A percentile compares a stretch with the other conserved stretches of the same genome.
These are phyloP conservation scores for Closterium sp. DNA, from an alignment of 139 green algal genomes.

Conservation along the genomic window DNA sequence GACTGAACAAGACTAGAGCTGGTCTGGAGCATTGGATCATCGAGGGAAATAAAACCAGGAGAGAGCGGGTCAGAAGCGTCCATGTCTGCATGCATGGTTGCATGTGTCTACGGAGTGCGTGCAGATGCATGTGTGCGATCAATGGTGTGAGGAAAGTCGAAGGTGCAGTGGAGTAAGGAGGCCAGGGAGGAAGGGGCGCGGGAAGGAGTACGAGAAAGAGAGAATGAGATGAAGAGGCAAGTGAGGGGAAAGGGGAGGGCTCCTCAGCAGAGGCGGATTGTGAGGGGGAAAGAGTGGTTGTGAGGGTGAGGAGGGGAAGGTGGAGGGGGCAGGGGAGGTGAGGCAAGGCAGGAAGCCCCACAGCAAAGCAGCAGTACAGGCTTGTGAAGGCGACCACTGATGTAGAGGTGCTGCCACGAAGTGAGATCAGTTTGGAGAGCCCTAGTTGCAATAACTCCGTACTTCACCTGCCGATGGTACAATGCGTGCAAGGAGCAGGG, in stretches of 20 bases:
- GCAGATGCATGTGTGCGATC: background rate
- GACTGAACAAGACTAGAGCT: too few relatives aligned
- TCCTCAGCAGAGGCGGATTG: too few relatives aligned
- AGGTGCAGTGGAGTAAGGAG: too few relatives aligned
- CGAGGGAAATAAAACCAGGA: too few relatives aligned
- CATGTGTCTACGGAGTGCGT: too few relatives aligned
- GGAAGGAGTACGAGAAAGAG: too few relatives aligned
- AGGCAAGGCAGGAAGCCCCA: background rate
- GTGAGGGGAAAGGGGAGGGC: background rate
- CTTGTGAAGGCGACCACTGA: constrained; percentile 79
- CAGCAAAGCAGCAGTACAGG: constrained; percentile 55
- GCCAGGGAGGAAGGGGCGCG: too few relatives aligned
- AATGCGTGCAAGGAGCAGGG: background rate
- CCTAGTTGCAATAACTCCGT: background rate
- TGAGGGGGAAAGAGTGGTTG: background rate
- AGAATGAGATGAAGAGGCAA: too few relatives aligned
- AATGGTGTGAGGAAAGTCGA: too few relatives aligned
- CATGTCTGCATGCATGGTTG: background rate
- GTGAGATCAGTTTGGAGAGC: constrained; percentile 63
- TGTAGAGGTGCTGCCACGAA: constrained; percentile 71
- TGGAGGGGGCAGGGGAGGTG: background rate
- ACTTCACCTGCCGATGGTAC: background rate
- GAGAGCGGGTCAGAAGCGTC: too few relatives aligned
- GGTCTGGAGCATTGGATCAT: too few relatives aligned
- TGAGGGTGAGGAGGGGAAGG: background rate